These are phyloP conservation scores for Lepidium africanum DNA, from an alignment of 345 rosid genomes.

Conservation along the genomic window DNA sequence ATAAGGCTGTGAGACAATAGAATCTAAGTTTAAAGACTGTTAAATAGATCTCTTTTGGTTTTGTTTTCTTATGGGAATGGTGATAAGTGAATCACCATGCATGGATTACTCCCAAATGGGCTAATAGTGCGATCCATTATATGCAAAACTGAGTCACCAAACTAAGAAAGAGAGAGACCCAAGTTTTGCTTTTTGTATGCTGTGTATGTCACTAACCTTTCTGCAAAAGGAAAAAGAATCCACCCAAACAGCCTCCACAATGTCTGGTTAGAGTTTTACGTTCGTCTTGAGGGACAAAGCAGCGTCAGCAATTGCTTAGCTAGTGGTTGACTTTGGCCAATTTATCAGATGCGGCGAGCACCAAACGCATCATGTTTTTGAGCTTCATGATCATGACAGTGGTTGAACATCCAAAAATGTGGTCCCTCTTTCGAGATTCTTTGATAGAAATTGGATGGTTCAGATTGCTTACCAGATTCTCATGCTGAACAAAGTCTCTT, in stretches of 20 bases:
- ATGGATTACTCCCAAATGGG: constrained; percentile 24
- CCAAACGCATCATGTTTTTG: constrained; percentile 29
- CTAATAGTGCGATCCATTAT: constrained; percentile 24
- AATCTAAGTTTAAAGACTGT: constrained; percentile 1
- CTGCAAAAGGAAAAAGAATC: constrained; percentile 28
- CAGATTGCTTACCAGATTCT: constrained; percentile 19
- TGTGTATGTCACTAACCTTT: constrained; percentile 19
- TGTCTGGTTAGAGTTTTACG: constrained; percentile 24
- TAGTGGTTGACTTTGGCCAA: constrained; percentile 22
- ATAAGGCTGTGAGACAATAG: constrained; percentile 23
- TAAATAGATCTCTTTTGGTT: constrained; percentile 3
- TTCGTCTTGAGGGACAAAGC: constrained; percentile 25
- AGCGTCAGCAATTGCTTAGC: constrained; percentile 25
- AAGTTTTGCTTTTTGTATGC: constrained; percentile 11
- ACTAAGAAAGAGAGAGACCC: not conserved
- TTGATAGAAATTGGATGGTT: constrained; percentile 18
- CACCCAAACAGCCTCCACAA: constrained; percentile 20
- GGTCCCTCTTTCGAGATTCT: constrained; percentile 17
- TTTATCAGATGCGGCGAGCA: constrained; percentile 33
- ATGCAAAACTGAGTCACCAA: constrained; percentile 27
- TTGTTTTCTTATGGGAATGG: constrained; percentile 6
- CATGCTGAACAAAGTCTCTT: constrained; percentile 6
- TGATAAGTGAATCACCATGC: constrained; percentile 28
- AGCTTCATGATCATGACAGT: constrained; percentile 25
- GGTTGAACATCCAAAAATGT: constrained; percentile 11